phyloP scores from a whole-genome alignment of 1,284 basidiomycete genomes.

The Ustilago sp. region DNA sequence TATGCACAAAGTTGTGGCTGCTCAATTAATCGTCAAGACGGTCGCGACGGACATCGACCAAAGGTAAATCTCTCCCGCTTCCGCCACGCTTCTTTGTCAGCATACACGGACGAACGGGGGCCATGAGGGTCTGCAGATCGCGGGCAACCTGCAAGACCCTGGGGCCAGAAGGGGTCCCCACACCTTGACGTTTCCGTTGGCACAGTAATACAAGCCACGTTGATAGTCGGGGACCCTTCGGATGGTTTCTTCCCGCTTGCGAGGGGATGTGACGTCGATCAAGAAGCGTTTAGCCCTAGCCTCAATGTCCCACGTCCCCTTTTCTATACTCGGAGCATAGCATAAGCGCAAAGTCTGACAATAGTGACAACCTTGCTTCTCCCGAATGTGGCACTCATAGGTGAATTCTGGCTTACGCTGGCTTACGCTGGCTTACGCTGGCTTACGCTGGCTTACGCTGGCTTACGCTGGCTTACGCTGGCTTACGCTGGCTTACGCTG shows the following conservation, averaged over 20 bases:
- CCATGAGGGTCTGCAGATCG: neutral
- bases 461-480: too few relatives aligned
- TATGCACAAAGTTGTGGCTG: too few relatives aligned
- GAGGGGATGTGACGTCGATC: neutral
- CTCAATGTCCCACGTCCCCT: too few relatives aligned
- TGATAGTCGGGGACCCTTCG: neutral
- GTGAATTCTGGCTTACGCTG: neutral
- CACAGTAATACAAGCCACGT: neutral
- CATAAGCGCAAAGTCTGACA: neutral
- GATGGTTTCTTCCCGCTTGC: neutral
- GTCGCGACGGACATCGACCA: too few relatives aligned
- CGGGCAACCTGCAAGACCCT: neutral
- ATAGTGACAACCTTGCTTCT: neutral
- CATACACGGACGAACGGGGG: neutral
- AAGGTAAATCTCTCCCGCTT: neutral
- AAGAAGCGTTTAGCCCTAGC: too few relatives aligned
- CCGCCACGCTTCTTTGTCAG: neutral
- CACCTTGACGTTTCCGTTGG: neutral
- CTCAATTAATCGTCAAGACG: too few relatives aligned
- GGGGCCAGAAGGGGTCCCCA: neutral
- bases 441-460: too few relatives aligned
- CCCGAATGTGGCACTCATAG: neutral
- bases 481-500: too few relatives aligned
- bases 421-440: too few relatives aligned
- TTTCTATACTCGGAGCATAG: neutral